These are phyloP conservation scores for Zygosaccharomyces sapae DNA, from an alignment of 1,139 yeast genomes.

Conservation along the genomic window DNA sequence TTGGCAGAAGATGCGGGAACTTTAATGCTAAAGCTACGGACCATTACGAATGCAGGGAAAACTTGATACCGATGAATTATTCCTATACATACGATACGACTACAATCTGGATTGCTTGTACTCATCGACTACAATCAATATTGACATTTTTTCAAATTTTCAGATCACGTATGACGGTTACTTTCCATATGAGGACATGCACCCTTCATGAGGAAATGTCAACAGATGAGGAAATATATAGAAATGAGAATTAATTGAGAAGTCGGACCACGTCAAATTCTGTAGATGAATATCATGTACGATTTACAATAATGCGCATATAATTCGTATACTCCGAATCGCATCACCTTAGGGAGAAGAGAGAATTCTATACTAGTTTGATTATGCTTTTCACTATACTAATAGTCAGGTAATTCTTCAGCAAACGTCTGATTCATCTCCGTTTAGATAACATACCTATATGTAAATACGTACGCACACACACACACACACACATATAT, in stretches of 20 bases:
- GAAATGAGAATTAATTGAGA: too few species aligned
- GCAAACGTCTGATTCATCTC: too few species aligned
- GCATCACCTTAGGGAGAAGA: neutral
- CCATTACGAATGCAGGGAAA: constrained; percentile 25
- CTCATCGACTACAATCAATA: neutral
- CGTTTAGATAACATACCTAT: too few species aligned
- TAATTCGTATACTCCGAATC: neutral
- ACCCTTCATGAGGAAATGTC: neutral
- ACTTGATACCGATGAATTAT: too few species aligned
- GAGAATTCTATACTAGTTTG: too few species aligned
- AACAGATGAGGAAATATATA: neutral
- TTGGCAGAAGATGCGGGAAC: constrained; percentile 98
- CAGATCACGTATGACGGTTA: too few species aligned
- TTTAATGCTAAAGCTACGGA: constrained; percentile 51
- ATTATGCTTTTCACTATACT: too few species aligned
- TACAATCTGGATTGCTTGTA: neutral
- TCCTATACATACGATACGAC: neutral
- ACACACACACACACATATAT: too few species aligned
- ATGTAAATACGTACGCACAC: too few species aligned
- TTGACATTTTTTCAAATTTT: neutral
- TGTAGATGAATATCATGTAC: neutral
- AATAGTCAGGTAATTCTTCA: too few species aligned
- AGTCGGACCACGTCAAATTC: too few species aligned
- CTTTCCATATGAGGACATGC: too few species aligned
- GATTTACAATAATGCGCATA: neutral